Evolutionary conservation across 1,284 basidiomycete species (phyloP).

Genomic region (Malassezia psittaci): DNA sequence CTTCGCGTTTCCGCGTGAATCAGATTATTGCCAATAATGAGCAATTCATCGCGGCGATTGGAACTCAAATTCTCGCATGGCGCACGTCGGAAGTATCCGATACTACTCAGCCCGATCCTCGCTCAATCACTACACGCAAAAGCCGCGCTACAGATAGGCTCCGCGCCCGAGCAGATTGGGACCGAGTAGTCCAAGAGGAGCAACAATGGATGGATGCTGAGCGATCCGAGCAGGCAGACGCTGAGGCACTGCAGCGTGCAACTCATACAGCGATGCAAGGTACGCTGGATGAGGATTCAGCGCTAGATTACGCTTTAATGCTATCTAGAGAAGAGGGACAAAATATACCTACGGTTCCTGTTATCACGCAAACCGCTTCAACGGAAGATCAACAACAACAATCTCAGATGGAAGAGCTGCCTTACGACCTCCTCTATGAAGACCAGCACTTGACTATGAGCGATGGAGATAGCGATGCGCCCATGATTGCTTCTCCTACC

Average conservation of each 20-base stretch:
- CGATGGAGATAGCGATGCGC: constrained; percentile 15
- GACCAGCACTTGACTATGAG: background rate
- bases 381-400: background rate
- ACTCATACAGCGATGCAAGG: constrained; percentile 54
- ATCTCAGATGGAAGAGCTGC: constrained; percentile 4
- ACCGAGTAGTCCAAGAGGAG: constrained; percentile 35
- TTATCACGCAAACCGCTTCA: too few relatives aligned
- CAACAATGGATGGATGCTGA: constrained; percentile 52
- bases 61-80: constrained; percentile 61
- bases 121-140: background rate
- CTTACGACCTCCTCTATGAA: constrained; percentile 14
- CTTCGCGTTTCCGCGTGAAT: constrained; percentile 53
- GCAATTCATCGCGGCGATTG: constrained; percentile 58
- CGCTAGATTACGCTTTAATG: constrained; percentile 72
- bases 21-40: constrained; percentile 61
- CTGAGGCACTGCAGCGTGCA: constrained; percentile 48
- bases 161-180: constrained; percentile 27
- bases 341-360: background rate
- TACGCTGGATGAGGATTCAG: constrained; percentile 67
- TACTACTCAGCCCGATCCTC: constrained; percentile 40
- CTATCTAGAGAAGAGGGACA: constrained; percentile 63
- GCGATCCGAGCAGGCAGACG: constrained; percentile 57
- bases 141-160: constrained; percentile 23
- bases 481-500: background rate
- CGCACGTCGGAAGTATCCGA: constrained; percentile 51